Base-by-base conservation (phyloP, 2,329 filamentous ascomycete genomes). In the Nigrospora sphaerica region DNA sequence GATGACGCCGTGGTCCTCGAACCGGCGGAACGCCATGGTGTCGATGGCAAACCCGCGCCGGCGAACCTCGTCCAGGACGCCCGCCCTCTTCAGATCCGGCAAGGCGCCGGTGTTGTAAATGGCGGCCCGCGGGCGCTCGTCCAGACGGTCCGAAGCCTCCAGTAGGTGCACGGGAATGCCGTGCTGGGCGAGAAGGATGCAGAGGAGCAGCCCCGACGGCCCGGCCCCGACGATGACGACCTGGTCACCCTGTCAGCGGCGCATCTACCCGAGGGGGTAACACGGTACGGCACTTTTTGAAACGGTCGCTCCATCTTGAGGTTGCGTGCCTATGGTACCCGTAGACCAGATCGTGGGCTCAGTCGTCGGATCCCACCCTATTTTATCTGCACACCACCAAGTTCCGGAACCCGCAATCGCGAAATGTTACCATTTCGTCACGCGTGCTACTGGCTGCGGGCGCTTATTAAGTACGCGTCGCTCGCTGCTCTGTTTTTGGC, bases 71-170 rank as follows among this genome's bases (percentile, higher is more conserved):
- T 57, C 52, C 16, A 83, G 63, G 12, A 84, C 71, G 1, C 80
- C 80, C 0, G 80, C 80, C n/a, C 76, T 71, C 36, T 67, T 58
- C 42, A 85, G 70, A 48, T 81, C 78, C 35, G 74, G 74, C 38
- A 80, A 72, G 2, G 78, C 79, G 1, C 78, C 71, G 0, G 76
- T 69, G 4, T 75, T 77, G 57, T 83, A 83, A 60, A 83, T 78
- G 3, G 80, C 77, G 13, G 81, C 81, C 28, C 81, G 77, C 0
- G 81, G 81, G 47, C 78, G 77, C 47, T 74, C 67, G 63, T 82
- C 77, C 39, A 83, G 68, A 45, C 73, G 65, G 23, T 68, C 58
- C 2, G 73, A 69, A 3, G 73, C 73, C 54, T 85, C 81, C 45
- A 84, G 65, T 18, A 81, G 66, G 19, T 72, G 72, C 38, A 77